Base-by-base conservation (phyloP, 805 yeast genomes). In the Ogataea methanolica region DNA sequence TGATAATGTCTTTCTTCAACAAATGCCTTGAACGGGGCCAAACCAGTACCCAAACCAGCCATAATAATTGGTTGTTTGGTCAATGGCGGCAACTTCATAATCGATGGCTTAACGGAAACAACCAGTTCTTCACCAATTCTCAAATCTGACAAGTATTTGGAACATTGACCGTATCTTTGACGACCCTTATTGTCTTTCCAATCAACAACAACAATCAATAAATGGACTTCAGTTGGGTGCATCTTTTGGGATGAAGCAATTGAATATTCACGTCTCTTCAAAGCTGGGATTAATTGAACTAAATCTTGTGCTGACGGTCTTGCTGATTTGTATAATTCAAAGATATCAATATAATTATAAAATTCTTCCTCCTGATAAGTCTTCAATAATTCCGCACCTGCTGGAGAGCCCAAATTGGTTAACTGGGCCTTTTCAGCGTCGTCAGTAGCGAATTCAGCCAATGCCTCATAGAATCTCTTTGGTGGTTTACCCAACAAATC, bases 11-110 rank as follows among this genome's bases (percentile, higher is more conserved):
- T 90, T 71, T 92, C 97, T 69, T 92, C 98, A 48, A 92, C 79
- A 63, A 92, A 90, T 0, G 98, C 98, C 76, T 92, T 92, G 83
- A 92, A 92, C 44, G 98, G 98, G 29, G 98, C 98, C 60, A 92
- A 79, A 56, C 98, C 98, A 45, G 98, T 92, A 71, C 98, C 98
- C 57, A 92, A 76, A 59, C 98, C 98, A 58, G 96, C 85, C 98
- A 92, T 92, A 54, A 92, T 83, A 58, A 92, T 85, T 21, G 98
- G 97, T 65, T 88, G 92, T 41, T 82, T 80, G 9, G 96, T 78
- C 53, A 80, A 75, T 59, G 91, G 86, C 51, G 98, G 98, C 53
- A 92, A 74, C 70, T 91, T 92, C 97, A 92, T 91, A 41, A 92
- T 97, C 9, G 97, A 89, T 31, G 97, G 96, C 71, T 92, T 92